Evolutionary conservation across 1,284 basidiomycete genomes (phyloP).

Genomic region (Rhodotorula sp.): DNA sequence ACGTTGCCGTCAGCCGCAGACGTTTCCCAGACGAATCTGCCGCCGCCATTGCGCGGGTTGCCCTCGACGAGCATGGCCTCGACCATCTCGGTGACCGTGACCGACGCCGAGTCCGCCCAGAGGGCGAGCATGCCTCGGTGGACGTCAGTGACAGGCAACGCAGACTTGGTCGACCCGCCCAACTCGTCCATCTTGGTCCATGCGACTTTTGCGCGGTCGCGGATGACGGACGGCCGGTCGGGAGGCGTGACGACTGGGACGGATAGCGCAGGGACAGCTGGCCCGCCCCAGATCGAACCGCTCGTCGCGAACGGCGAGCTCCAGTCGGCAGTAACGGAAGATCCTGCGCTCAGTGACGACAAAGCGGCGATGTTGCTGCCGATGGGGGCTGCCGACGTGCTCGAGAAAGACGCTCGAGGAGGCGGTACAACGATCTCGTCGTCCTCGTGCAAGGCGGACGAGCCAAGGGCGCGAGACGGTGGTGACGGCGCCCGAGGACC

Average conservation of each 20-base stretch:
- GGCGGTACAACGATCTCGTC: conserved; percentile 38
- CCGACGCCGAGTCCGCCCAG: conserved; percentile 20
- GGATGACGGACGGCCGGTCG: conserved; percentile 40
- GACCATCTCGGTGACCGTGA: conserved; percentile 36
- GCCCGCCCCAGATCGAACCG: conserved; percentile 34
- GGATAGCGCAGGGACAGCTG: conserved; percentile 8
- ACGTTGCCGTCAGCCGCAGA: conserved; percentile 16
- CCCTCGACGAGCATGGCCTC: conserved; percentile 40
- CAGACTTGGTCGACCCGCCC: conserved; percentile 8
- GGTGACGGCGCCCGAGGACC: conserved; percentile 20
- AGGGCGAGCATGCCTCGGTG: conserved; percentile 39
- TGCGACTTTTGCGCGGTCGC: conserved; percentile 40
- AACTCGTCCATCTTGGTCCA: conserved; percentile 41
- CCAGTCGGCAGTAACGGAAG: neutral
- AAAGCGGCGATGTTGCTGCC: conserved; percentile 7
- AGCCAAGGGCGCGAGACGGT: conserved; percentile 29
- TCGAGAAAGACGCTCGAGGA: conserved; percentile 29
- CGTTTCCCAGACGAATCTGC: conserved; percentile 36
- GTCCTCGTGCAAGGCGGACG: conserved; percentile 37
- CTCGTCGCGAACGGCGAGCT: conserved; percentile 2
- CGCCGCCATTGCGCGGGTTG: conserved; percentile 40
- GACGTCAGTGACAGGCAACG: conserved; percentile 39
- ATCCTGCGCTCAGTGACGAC: neutral
- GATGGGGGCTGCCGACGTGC: conserved; percentile 6
- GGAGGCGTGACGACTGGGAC: conserved; percentile 23